Conservation (phyloP, 768 basidiomycete genomes). For the Xerocomellus dryophilus region DNA sequence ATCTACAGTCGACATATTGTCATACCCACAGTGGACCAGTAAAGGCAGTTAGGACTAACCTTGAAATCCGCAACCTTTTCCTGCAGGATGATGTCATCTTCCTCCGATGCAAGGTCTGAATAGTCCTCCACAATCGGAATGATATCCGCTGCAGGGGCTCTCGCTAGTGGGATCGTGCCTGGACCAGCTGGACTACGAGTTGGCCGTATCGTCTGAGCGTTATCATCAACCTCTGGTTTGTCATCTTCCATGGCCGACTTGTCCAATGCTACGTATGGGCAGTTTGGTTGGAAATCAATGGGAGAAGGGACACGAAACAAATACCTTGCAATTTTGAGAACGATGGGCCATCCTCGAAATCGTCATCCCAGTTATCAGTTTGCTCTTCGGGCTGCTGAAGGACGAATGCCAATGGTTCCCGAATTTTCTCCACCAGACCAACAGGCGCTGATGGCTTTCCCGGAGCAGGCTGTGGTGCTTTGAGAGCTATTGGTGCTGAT, state of each 20-base stretch:
- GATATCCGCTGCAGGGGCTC: constrained; percentile 60
- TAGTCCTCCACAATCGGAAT: constrained; percentile 83
- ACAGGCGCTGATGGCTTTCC: constrained; percentile 25
- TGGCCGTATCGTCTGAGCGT: constrained; percentile 77
- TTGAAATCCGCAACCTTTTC: constrained; percentile 85
- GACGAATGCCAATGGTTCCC: constrained; percentile 60
- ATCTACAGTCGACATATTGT: constrained; percentile 38
- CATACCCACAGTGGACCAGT: neutral
- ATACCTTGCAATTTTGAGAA: constrained; percentile 74
- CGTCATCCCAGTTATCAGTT: constrained; percentile 97
- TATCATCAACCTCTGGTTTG: constrained; percentile 58
- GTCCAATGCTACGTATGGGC: constrained; percentile 50
- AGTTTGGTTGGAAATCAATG: neutral
- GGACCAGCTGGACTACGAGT: constrained; percentile 62
- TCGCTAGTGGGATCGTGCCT: constrained; percentile 50
- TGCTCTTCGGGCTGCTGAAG: constrained; percentile 79
- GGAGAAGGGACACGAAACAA: neutral
- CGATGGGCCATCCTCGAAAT: constrained; percentile 93
- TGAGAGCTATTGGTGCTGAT: constrained; percentile 30
- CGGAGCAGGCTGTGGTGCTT: constrained; percentile 16
- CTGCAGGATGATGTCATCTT: constrained; percentile 65
- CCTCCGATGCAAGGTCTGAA: constrained; percentile 81
- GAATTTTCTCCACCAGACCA: constrained; percentile 37
- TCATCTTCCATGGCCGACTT: constrained; percentile 58
- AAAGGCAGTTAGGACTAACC: constrained; percentile 38